Evolutionary conservation across 2,329 filamentous ascomycete species (phyloP).

Genomic region (Xylaria sp.): DNA sequence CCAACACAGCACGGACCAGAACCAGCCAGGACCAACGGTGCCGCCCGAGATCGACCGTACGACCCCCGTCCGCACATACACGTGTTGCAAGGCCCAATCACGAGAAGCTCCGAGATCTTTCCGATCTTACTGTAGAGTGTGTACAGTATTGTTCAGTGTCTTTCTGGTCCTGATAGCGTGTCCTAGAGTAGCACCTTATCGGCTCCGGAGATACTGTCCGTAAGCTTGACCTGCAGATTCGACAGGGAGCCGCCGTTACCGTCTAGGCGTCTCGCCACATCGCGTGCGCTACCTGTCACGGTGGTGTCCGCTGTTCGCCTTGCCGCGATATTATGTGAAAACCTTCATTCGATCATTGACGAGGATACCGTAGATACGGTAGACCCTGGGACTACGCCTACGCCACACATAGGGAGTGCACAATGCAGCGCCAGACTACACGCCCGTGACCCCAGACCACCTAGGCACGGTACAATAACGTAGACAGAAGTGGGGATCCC

Average conservation of each 20-base stretch:
- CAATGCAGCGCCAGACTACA: no score
- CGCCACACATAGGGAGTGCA: no score
- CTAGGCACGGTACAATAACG: no score
- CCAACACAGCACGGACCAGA: constrained; percentile 2
- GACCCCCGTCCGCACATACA: neutral
- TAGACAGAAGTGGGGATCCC: no score
- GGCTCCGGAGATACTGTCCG: neutral
- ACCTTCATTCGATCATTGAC: neutral
- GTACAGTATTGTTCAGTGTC: neutral
- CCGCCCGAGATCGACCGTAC: constrained; percentile 3
- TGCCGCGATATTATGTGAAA: neutral
- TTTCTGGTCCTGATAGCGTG: neutral
- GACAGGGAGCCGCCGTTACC: neutral
- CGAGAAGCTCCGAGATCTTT: neutral
- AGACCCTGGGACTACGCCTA: no score
- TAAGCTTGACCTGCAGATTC: neutral
- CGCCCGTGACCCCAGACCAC: no score
- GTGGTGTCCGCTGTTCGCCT: neutral
- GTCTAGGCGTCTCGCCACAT: no score
- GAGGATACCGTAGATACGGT: no score
- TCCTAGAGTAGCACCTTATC: neutral
- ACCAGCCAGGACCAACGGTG: neutral
- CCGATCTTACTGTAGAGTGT: neutral
- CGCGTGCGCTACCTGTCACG: neutral
- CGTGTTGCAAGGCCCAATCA: neutral